Evolutionary conservation across 2,329 filamentous ascomycete genomes (phyloP).

Genomic region (Fusarium secorum): DNA sequence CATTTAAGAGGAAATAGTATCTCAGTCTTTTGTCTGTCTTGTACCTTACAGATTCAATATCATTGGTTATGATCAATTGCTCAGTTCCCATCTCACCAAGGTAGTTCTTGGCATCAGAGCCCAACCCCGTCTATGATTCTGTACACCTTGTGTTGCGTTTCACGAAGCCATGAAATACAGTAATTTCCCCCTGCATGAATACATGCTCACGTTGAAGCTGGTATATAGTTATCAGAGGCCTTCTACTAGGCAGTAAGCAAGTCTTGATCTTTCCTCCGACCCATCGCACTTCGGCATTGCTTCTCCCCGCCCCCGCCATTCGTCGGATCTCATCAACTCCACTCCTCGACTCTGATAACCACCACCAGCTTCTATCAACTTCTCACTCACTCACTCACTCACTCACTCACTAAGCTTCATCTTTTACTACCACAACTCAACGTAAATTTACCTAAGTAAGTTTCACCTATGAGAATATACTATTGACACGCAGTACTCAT

Average conservation of each 20-base stretch:
- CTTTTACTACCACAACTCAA: background rate
- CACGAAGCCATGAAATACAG: background rate
- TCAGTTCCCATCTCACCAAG: background rate
- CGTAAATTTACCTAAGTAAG: background rate
- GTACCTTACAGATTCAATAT: background rate
- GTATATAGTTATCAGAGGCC: background rate
- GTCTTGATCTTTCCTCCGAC: slow-evolving; percentile 9
- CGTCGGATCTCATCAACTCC: slow-evolving; percentile 23
- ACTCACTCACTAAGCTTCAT: background rate
- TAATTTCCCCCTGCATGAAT: background rate
- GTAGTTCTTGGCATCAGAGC: background rate
- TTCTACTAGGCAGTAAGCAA: slow-evolving; percentile 13
- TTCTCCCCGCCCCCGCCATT: slow-evolving; percentile 28
- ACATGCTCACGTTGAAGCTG: background rate
- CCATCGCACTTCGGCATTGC: slow-evolving; percentile 21
- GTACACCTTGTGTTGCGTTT: background rate
- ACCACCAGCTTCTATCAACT: slow-evolving; percentile 18
- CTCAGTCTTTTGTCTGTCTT: too few relatives aligned
- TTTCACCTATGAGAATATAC: background rate
- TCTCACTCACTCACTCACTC: background rate
- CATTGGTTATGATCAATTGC: background rate
- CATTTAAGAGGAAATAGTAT: background rate
- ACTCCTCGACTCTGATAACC: slow-evolving; percentile 15
- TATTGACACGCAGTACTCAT: background rate
- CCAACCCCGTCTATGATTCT: background rate